Conservation (phyloP, 1,284 basidiomycete species). For the Puccinia horiana region DNA sequence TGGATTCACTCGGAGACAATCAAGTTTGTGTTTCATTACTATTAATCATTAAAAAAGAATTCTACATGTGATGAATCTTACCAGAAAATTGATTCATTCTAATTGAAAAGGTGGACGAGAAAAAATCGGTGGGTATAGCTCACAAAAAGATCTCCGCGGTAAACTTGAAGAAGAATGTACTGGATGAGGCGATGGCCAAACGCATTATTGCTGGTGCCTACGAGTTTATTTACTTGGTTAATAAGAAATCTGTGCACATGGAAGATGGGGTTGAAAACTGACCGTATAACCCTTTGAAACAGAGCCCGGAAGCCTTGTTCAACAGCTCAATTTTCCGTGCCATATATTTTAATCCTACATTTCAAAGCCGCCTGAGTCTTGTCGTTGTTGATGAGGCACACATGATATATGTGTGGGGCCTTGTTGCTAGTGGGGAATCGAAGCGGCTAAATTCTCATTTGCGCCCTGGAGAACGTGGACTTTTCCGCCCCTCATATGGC, state of each 20-base stretch:
- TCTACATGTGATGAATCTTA: not conserved
- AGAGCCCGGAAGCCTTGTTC: not conserved
- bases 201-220: not conserved
- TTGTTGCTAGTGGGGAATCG: slow-evolving; percentile 4
- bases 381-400: slow-evolving; percentile 12
- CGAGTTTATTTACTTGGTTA: not conserved
- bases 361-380: not conserved
- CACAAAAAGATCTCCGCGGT: not conserved
- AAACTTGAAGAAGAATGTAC: not conserved
- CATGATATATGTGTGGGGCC: no score
- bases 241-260: not conserved
- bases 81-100: not conserved
- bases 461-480: not conserved
- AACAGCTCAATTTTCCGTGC: not conserved
- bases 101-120: not conserved
- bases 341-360: not conserved
- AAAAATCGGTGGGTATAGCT: not conserved
- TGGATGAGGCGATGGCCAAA: not conserved
- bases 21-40: not conserved
- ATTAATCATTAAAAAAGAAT: not conserved
- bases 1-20: slow-evolving; percentile 12
- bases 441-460: not conserved
- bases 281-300: not conserved
- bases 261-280: not conserved
- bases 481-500: not conserved